phyloP scores from a whole-genome alignment of 345 rosid species.

The Cardamine resedifolia region DNA sequence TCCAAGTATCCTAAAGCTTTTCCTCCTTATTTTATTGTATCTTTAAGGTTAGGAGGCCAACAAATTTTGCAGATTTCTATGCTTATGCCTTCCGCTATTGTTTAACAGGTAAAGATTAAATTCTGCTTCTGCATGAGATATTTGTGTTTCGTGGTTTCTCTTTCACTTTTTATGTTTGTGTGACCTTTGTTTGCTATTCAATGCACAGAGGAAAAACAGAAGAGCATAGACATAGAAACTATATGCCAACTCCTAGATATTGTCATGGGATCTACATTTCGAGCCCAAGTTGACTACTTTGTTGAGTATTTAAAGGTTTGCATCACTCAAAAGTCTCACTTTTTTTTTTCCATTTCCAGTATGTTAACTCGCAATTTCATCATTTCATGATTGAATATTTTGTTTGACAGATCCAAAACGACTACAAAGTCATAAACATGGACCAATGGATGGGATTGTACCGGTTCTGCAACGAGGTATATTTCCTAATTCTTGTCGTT shows the following conservation, averaged over 20 bases:
- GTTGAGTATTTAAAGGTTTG: slow-evolving; percentile 45
- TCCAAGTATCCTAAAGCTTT: not conserved
- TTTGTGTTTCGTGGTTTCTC: not conserved
- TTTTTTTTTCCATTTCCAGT: not conserved
- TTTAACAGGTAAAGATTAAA: slow-evolving; percentile 64
- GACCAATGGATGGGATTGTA: slow-evolving; percentile 93
- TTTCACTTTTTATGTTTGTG: not conserved
- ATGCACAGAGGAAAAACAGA: slow-evolving; percentile 91
- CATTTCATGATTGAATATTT: not conserved
- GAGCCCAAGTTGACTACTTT: slow-evolving; percentile 73
- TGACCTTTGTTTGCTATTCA: slow-evolving; percentile 15
- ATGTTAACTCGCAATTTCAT: not conserved
- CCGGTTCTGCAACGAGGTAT: slow-evolving; percentile 94
- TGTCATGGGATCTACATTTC: slow-evolving; percentile 74
- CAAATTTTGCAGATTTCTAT: slow-evolving; percentile 80
- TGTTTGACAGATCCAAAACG: slow-evolving; percentile 65
- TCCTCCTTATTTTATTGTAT: slow-evolving; percentile 26
- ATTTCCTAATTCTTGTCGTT: slow-evolving; percentile 12
- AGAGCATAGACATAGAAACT: slow-evolving; percentile 85
- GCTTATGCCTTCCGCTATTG: slow-evolving; percentile 84
- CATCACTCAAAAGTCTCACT: not conserved
- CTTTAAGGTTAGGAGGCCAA: slow-evolving; percentile 62
- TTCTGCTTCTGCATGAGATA: not conserved
- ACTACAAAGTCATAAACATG: slow-evolving; percentile 91
- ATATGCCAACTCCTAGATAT: slow-evolving; percentile 78